Base-by-base conservation (phyloP, 805 yeast species). In the Ogataea paradorogensis region DNA sequence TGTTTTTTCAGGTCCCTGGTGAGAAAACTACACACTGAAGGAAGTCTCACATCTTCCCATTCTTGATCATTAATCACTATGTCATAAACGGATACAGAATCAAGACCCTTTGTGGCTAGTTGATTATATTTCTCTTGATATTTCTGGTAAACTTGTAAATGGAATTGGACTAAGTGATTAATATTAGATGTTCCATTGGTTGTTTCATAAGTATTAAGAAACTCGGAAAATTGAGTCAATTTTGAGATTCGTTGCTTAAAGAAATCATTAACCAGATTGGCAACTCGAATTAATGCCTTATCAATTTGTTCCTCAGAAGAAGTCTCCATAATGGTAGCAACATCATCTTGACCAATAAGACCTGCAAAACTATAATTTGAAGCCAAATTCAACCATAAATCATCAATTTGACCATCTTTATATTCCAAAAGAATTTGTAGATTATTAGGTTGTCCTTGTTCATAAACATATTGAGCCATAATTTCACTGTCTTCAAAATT, bases 391-490 rank as follows among this genome's bases (percentile, higher is more conserved):
- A 67, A 35, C 24, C 48, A 49, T 2, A 61, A 43, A 8, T 53
- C 32, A 29, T 48, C 27, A 16, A 48, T 38, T 35, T 30, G 11
- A 21, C 58, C 44, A 14, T 38, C 9, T n/a, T 48, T 50, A 36
- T 52, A 62, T 1, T 42, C 35, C 6, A 65, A 29, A 2, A 62
- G 55, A 39, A 71, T 61, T 45, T 69, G 74, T 6, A 72, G 47
- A 22, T 64, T 65, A 3, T 73, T 71, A 14, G 63, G 61, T 16
- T 69, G 62, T 2, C 55, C 50, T 30, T 70, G 46, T 41, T 59
- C 63, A 42, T 63, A 59, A 15, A 68, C 39, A 14, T 52, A 28
- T 22, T 57, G 58, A 13, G 35, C 33, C 16, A 35, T 28, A 2
- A 16, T 24, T 14, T 39, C 45, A 14, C 38, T 23, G 1, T 26